Evolutionary conservation across 805 yeast genomes (phyloP).

Genomic region (Allodekkera sacchari): DNA sequence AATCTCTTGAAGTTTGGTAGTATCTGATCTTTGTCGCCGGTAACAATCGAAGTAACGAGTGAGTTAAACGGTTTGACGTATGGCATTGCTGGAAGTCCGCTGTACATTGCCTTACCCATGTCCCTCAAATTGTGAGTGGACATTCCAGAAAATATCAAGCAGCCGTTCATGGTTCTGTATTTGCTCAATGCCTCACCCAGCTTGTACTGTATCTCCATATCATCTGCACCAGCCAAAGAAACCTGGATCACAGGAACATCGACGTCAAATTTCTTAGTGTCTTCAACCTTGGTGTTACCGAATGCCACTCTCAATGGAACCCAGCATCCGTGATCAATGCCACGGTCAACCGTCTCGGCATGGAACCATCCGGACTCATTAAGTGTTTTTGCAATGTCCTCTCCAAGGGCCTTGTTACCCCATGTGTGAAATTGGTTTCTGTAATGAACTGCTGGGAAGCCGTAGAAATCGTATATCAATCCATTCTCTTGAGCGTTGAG

Average conservation of each 20-base stretch:
- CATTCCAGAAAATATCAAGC: slow-evolving; percentile 67
- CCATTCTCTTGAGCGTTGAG: slow-evolving; percentile 34
- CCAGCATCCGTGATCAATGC: slow-evolving; percentile 81
- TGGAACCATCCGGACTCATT: slow-evolving; percentile 32
- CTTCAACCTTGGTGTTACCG: slow-evolving; percentile 27
- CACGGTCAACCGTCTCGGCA: slow-evolving; percentile 42
- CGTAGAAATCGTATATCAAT: slow-evolving; percentile 67
- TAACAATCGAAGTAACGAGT: slow-evolving; percentile 33
- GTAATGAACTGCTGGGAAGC: slow-evolving; percentile 62
- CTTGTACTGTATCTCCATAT: slow-evolving; percentile 35
- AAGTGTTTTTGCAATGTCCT: slow-evolving; percentile 35
- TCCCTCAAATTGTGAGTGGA: slow-evolving; percentile 70
- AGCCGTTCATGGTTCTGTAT: slow-evolving; percentile 43
- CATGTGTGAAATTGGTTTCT: slow-evolving; percentile 50
- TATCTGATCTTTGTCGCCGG: slow-evolving; percentile 22
- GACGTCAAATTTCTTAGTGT: slow-evolving; percentile 32
- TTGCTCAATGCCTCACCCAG: slow-evolving; percentile 48
- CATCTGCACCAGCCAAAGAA: slow-evolving; percentile 34
- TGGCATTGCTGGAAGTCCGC: slow-evolving; percentile 25
- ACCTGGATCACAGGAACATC: slow-evolving; percentile 44
- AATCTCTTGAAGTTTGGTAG: slow-evolving; percentile 31
- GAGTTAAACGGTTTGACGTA: slow-evolving; percentile 48
- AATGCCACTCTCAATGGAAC: slow-evolving; percentile 72
- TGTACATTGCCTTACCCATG: slow-evolving; percentile 24
- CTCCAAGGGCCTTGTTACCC: slow-evolving; percentile 34